Conservation (phyloP, 345 rosid genomes). For the Limnanthes douglasii region DNA sequence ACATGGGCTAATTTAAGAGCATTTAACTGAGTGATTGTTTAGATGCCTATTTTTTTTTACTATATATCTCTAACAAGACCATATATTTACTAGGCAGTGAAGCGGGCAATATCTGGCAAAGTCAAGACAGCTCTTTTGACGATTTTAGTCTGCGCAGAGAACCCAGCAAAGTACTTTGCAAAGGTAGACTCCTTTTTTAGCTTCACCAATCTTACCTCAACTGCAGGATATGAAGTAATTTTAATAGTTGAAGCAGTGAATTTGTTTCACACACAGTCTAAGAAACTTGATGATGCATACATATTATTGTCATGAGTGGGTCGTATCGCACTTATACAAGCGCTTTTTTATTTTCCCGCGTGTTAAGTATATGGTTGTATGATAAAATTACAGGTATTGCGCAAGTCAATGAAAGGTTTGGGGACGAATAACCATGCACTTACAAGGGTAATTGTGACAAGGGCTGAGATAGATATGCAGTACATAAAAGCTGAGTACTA, state of each 20-base stretch:
- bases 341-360: no score
- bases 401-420: constrained; percentile 50
- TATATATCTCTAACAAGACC: not conserved
- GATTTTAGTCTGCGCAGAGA: constrained; percentile 30
- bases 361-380: not conserved
- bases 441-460: constrained; percentile 42
- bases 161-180: constrained; percentile 27
- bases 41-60: no score
- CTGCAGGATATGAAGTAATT: not conserved
- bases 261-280: no score
- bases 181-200: constrained; percentile 22
- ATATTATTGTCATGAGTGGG: no score
- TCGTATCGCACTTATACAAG: no score
- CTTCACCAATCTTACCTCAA: not conserved
- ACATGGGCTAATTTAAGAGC: no score
- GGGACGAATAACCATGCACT: constrained; percentile 45
- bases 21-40: no score
- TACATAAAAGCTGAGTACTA: constrained; percentile 45
- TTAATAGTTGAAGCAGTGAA: no score
- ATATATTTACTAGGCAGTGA: constrained; percentile 45
- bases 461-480: constrained; percentile 67
- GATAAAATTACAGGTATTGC: constrained; percentile 15
- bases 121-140: constrained; percentile 35
- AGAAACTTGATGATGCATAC: no score
- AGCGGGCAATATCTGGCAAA: constrained; percentile 45